Percentiles rank a stretch among this genome's conserved stretches.
Evolutionary conservation across 371 early-diverging fungal species (phyloP).

Genomic region (Saksenaea vasiformis): DNA sequence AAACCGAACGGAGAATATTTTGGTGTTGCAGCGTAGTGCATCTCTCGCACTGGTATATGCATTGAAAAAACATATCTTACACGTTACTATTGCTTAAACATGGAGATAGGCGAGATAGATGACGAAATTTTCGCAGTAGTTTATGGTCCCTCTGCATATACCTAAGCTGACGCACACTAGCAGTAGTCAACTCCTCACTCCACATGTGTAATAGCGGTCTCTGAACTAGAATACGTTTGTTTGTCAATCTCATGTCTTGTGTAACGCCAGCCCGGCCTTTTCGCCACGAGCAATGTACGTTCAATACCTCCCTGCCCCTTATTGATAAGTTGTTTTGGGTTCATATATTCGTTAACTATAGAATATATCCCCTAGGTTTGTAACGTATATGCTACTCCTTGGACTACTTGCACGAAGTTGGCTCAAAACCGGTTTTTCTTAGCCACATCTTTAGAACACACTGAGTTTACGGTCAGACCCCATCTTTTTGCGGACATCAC

Average conservation of each 20-base stretch:
- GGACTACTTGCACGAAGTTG: background rate
- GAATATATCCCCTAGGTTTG: background rate
- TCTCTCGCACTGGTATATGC: background rate
- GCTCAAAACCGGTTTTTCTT: too few relatives aligned
- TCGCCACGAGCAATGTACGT: background rate
- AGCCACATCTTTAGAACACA: too few relatives aligned
- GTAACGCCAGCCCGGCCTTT: constrained; percentile 1
- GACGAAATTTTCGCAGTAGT: background rate
- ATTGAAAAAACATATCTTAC: background rate
- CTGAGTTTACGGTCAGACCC: too few relatives aligned
- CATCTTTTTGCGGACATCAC: too few relatives aligned
- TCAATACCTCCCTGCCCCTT: background rate
- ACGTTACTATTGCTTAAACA: too few relatives aligned
- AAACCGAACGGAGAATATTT: background rate
- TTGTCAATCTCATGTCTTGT: constrained; percentile 1
- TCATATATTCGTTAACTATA: background rate
- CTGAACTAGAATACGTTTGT: background rate
- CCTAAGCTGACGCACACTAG: background rate
- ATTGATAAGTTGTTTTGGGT: background rate
- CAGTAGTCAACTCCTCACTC: background rate
- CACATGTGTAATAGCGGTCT: background rate
- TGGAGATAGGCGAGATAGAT: too few relatives aligned
- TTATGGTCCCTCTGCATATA: background rate
- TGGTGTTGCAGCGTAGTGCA: background rate
- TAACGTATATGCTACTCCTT: background rate